These are phyloP conservation scores for Prunus mume DNA, from an alignment of 306 rosid species.

Conservation along the genomic window DNA sequence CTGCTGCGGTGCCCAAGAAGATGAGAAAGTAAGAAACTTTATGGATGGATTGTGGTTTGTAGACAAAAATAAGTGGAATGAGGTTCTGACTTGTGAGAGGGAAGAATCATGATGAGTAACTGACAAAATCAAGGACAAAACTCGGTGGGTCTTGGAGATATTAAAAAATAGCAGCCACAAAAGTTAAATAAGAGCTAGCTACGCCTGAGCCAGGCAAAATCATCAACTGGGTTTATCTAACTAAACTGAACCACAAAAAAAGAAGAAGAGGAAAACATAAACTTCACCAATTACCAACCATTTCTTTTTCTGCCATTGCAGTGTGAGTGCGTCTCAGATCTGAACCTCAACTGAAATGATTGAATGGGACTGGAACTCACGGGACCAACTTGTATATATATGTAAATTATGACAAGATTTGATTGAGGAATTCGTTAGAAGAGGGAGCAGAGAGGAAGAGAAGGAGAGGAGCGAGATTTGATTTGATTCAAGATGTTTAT, in stretches of 20 bases:
- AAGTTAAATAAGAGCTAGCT: background rate
- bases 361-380: background rate
- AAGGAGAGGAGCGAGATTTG: background rate
- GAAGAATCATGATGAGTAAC: background rate
- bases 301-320: conserved; percentile 16
- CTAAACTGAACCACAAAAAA: too few relatives aligned
- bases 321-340: background rate
- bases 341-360: background rate
- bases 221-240: background rate
- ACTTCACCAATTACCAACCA: background rate
- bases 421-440: background rate
- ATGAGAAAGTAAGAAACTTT: too few relatives aligned
- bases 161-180: background rate
- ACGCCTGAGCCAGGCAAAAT: background rate
- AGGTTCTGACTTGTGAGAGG: background rate
- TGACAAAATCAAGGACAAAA: background rate
- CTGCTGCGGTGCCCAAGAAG: too few relatives aligned
- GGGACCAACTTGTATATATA: background rate
- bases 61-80: background rate
- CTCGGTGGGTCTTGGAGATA: background rate
- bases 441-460: too few relatives aligned
- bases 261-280: background rate
- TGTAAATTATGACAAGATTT: too few relatives aligned
- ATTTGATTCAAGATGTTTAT: too few relatives aligned
- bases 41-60: background rate